Evolutionary conservation across 2,329 filamentous ascomycete species (phyloP).

Genomic region (Xylariaceae sp.): DNA sequence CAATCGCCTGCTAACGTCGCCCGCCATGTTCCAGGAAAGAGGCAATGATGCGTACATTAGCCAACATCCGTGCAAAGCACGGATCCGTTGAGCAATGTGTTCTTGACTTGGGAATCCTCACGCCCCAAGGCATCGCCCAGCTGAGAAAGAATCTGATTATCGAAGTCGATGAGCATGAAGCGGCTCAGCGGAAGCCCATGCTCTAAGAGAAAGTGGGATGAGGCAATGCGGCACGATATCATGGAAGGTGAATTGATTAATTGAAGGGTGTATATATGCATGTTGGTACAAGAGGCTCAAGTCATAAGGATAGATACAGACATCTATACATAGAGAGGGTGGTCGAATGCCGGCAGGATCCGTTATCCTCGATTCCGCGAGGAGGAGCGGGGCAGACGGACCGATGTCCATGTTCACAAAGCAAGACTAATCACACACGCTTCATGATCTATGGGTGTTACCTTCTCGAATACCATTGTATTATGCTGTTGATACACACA

Average conservation of each 20-base stretch:
- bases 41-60: slow-evolving; percentile 44
- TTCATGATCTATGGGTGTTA: slow-evolving; percentile 4
- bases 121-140: slow-evolving; percentile 46
- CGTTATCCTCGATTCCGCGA: neutral
- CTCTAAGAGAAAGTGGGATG: neutral
- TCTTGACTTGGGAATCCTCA: slow-evolving; percentile 51
- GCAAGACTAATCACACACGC: slow-evolving; percentile 2
- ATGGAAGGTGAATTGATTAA: slow-evolving; percentile 3
- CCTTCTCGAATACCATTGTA: slow-evolving; percentile 7
- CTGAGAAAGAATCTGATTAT: slow-evolving; percentile 30
- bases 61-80: slow-evolving; percentile 54
- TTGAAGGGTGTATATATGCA: slow-evolving; percentile 23
- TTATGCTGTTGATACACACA: slow-evolving; percentile 27
- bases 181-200: slow-evolving; percentile 27
- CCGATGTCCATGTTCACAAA: slow-evolving; percentile 7
- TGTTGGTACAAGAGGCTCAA: slow-evolving; percentile 11
- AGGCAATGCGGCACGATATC: neutral
- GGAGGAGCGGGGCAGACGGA: neutral
- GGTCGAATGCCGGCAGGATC: slow-evolving; percentile 9
- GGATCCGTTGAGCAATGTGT: slow-evolving; percentile 62
- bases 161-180: slow-evolving; percentile 22
- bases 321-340: slow-evolving; percentile 19
- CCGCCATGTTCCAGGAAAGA: slow-evolving; percentile 35
- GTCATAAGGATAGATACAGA: slow-evolving; percentile 11
- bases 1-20: slow-evolving; percentile 17